Evolutionary conservation across 2,329 filamentous ascomycete species (phyloP).

Genomic region (Arachnomyces sp.): DNA sequence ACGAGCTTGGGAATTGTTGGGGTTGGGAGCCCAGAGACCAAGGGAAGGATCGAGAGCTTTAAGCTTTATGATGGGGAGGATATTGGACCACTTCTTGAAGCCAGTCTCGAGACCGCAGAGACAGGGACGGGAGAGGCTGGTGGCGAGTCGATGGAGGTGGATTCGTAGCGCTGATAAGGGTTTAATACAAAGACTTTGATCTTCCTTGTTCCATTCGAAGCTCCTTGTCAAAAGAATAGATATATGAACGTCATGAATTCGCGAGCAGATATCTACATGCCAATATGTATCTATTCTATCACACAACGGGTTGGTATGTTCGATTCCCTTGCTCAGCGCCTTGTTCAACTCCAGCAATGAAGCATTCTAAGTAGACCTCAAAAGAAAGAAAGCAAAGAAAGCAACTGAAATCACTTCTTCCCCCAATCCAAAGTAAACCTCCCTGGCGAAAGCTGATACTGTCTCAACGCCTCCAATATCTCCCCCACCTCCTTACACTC

Average conservation of each 20-base stretch:
- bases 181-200: not conserved
- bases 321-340: not conserved
- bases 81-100: constrained; percentile 75
- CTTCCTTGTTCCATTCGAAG: too few relatives aligned
- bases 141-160: constrained; percentile 50
- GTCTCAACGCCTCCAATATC: constrained; percentile 60
- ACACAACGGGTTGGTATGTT: not conserved
- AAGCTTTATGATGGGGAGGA: constrained; percentile 86
- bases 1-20: constrained; percentile 85
- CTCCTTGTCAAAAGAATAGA: constrained; percentile 12
- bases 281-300: not conserved
- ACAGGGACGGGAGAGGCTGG: constrained; percentile 34
- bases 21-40: constrained; percentile 45
- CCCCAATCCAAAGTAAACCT: constrained; percentile 79
- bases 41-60: constrained; percentile 64
- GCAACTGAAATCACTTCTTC: constrained; percentile 23
- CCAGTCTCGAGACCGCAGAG: constrained; percentile 39
- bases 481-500: constrained; percentile 66
- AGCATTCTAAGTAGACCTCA: too few relatives aligned
- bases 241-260: not conserved
- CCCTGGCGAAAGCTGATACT: constrained; percentile 69
- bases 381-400: not conserved
- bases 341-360: not conserved
- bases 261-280: too few relatives aligned
- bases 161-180: constrained; percentile 33